Percentiles rank a stretch among this genome's conserved stretches.
Evolutionary conservation across 169 alveolate genomes (phyloP).

Genomic region (Cryptosporidium viatorum): DNA sequence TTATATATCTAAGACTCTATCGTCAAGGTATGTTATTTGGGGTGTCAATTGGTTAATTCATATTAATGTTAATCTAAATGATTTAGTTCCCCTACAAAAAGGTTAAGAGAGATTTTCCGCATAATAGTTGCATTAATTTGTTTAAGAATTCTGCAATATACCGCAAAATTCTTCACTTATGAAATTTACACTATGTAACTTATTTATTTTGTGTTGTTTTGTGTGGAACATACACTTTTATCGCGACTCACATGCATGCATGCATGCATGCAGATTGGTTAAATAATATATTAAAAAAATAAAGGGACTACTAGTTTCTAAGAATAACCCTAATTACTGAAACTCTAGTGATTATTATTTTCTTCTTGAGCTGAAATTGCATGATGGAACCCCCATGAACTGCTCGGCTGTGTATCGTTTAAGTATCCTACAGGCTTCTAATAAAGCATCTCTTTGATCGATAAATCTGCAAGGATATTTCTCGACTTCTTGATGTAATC

Average conservation of each 20-base stretch:
- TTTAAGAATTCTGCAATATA: no score
- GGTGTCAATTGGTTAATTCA: background rate
- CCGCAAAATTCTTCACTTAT: no score
- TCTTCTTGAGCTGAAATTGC: constrained; percentile 34
- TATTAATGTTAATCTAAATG: no score
- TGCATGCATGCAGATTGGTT: background rate
- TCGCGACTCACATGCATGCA: background rate
- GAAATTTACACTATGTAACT: no score
- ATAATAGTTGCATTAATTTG: no score
- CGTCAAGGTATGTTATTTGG: no score
- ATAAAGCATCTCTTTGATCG: constrained; percentile 58
- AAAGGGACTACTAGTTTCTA: constrained; percentile 20
- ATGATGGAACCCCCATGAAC: constrained; percentile 74
- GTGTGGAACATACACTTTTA: no score
- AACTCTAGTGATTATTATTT: background rate
- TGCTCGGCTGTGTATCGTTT: constrained; percentile 63
- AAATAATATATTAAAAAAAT: constrained; percentile 1
- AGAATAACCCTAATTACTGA: constrained; percentile 48
- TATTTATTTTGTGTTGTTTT: no score
- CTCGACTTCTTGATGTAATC: constrained; percentile 32
- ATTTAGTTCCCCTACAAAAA: no score
- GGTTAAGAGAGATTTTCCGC: no score
- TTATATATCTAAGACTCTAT: no score
- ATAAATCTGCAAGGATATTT: constrained; percentile 68
- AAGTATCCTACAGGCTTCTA: constrained; percentile 57